Evolutionary conservation across 495 filamentous ascomycete genomes (phyloP).

Genomic region (Lasiosphaeriaceae sp.): DNA sequence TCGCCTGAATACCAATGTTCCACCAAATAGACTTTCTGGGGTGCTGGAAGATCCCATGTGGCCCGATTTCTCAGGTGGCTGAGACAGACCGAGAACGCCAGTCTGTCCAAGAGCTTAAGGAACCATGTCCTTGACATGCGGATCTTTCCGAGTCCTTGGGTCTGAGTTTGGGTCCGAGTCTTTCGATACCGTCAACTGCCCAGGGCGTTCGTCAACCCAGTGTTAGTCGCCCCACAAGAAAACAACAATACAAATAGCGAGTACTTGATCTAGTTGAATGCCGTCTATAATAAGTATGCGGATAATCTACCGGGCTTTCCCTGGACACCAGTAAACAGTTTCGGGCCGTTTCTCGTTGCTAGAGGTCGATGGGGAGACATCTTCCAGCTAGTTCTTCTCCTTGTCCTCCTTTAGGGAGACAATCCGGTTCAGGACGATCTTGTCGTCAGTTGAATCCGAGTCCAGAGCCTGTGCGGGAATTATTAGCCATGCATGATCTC

Average conservation of each 20-base stretch:
- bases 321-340: neutral
- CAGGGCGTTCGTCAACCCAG: neutral
- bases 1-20: neutral
- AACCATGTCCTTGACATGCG: neutral
- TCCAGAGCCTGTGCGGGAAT: constrained; percentile 54
- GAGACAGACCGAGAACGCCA: neutral
- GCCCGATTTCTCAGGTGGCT: neutral
- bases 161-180: too few species aligned
- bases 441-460: constrained; percentile 69
- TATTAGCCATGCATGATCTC: constrained; percentile 7
- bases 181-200: too few species aligned
- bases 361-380: neutral
- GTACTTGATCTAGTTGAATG: neutral
- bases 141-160: neutral
- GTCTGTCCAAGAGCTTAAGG: neutral
- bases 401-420: constrained; percentile 89
- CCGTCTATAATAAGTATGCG: neutral
- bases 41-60: constrained; percentile 8
- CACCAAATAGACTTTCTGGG: constrained; percentile 7
- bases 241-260: neutral
- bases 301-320: neutral
- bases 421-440: constrained; percentile 84
- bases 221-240: neutral
- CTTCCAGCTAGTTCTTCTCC: constrained; percentile 52
- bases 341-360: neutral